Conservation (phyloP, 2,329 filamentous ascomycete species). For the Neonectria neomacrospora region DNA sequence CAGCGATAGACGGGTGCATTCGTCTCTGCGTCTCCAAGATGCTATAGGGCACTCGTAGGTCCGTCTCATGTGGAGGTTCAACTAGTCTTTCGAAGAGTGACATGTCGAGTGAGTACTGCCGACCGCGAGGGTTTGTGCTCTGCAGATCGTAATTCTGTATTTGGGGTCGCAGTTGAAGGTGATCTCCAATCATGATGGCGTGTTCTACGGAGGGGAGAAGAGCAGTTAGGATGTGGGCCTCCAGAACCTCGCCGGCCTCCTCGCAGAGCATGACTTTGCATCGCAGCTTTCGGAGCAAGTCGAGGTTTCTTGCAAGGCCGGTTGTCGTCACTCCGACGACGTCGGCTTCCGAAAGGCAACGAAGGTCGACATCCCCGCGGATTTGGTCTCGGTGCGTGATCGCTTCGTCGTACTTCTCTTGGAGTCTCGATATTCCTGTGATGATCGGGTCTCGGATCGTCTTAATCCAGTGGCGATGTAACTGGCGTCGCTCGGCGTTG, state of each 20-base stretch:
- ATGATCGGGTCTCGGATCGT: not conserved
- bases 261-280: conserved; percentile 72
- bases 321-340: conserved; percentile 71
- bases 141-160: conserved; percentile 59
- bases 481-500: not conserved
- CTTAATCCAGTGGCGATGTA: not conserved
- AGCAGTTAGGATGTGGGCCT: conserved; percentile 69
- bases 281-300: conserved; percentile 59
- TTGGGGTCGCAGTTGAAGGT: conserved; percentile 68
- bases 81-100: conserved; percentile 56
- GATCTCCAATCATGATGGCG: conserved; percentile 71
- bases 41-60: conserved; percentile 37
- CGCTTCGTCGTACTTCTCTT: not conserved
- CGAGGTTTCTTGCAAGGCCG: conserved; percentile 64
- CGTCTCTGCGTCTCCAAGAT: conserved; percentile 68
- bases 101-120: conserved; percentile 30
- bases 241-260: conserved; percentile 75
- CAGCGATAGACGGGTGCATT: conserved; percentile 72
- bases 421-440: not conserved
- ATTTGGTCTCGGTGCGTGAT: conserved; percentile 15
- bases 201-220: conserved; percentile 70
- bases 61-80: conserved; percentile 27
- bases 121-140: conserved; percentile 48
- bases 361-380: conserved; percentile 49
- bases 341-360: conserved; percentile 52